Conservation (phyloP, 345 rosid genomes). For the Boechera retrofracta region DNA sequence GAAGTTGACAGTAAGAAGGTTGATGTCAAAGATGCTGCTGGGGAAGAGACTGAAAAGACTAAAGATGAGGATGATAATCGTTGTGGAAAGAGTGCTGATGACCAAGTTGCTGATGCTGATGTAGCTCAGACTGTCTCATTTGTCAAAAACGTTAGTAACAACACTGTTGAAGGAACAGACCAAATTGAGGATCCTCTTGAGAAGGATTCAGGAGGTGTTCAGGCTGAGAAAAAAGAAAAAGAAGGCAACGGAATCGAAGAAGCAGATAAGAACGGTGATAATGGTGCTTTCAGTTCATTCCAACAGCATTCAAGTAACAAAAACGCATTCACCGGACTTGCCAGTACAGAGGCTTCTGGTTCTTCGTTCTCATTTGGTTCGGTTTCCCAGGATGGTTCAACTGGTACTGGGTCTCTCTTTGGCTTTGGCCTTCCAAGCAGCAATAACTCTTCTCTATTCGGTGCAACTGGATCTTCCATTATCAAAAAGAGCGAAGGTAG, state of each 20-base stretch:
- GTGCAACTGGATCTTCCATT: slow-evolving; percentile 53
- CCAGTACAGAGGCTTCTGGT: slow-evolving; percentile 82
- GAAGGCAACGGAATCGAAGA: slow-evolving; percentile 50
- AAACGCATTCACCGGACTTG: slow-evolving; percentile 95
- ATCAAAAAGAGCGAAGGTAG: slow-evolving; percentile 67
- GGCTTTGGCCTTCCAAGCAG: slow-evolving; percentile 62
- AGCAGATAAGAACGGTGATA: slow-evolving; percentile 54
- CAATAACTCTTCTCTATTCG: slow-evolving; percentile 69
- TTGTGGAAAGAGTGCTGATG: slow-evolving; percentile 31
- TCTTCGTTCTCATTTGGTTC: slow-evolving; percentile 74
- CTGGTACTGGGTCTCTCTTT: slow-evolving; percentile 55
- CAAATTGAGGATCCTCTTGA: slow-evolving; percentile 50
- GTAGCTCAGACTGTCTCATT: slow-evolving; percentile 36
- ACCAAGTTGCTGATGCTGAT: slow-evolving; percentile 43
- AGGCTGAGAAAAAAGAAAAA: slow-evolving; percentile 48
- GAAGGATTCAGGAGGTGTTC: slow-evolving; percentile 47
- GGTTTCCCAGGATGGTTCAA: slow-evolving; percentile 59
- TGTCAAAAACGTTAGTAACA: slow-evolving; percentile 34
- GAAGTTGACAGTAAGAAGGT: slow-evolving; percentile 45
- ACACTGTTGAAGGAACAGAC: slow-evolving; percentile 48
- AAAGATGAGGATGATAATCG: slow-evolving; percentile 41
- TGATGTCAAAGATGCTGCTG: slow-evolving; percentile 39
- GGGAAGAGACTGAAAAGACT: slow-evolving; percentile 43
- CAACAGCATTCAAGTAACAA: slow-evolving; percentile 92
- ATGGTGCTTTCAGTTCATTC: slow-evolving; percentile 69